phyloP scores from a whole-genome alignment of 768 basidiomycete species.

The Tulasnella sp. region DNA sequence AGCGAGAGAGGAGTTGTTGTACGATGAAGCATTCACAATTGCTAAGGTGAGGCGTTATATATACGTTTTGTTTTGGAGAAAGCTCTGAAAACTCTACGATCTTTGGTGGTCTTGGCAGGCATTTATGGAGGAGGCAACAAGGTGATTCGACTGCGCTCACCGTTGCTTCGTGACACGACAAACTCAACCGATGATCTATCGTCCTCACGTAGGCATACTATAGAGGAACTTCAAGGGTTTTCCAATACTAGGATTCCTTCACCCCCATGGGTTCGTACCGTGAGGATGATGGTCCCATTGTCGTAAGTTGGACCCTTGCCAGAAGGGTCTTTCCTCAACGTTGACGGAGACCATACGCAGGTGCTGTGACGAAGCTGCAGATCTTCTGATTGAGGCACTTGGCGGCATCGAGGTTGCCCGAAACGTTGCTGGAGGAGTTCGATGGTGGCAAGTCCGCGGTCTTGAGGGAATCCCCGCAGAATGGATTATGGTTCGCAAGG shows the following conservation, averaged over 20 bases:
- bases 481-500: constrained; percentile 33
- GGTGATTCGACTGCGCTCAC: constrained; percentile 6
- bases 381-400: constrained; percentile 59
- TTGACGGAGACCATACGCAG: no score
- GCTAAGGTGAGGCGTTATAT: constrained; percentile 9
- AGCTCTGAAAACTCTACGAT: background rate
- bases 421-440: constrained; percentile 72
- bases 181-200: constrained; percentile 25
- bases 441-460: constrained; percentile 97
- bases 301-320: constrained; percentile 1
- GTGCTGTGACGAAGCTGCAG: constrained; percentile 26
- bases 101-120: constrained; percentile 12
- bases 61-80: background rate
- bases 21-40: constrained; percentile 25
- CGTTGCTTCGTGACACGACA: constrained; percentile 19
- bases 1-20: constrained; percentile 30
- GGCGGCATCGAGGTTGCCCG: constrained; percentile 67
- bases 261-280: constrained; percentile 29
- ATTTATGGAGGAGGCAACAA: constrained; percentile 31
- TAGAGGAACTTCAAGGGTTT: constrained; percentile 29
- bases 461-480: constrained; percentile 61
- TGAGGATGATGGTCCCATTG: constrained; percentile 30
- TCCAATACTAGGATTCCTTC: constrained; percentile 29
- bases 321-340: no score
- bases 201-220: constrained; percentile 27